phyloP scores from a whole-genome alignment of 73 alveolate genomes.

The Blepharisma japonicum region DNA sequence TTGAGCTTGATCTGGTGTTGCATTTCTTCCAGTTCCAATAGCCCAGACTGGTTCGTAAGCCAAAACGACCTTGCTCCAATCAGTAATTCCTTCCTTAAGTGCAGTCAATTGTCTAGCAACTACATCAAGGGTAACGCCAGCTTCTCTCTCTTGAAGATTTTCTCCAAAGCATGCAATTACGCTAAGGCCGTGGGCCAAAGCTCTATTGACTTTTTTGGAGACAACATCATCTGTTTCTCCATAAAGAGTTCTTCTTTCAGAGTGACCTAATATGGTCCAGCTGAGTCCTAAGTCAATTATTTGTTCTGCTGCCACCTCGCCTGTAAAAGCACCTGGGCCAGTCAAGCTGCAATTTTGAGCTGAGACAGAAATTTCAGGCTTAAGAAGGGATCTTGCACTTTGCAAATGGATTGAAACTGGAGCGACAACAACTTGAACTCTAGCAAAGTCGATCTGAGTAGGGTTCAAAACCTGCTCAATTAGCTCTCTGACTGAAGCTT shows the following conservation, averaged over 20 bases:
- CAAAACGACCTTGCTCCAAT: slow-evolving; percentile 85
- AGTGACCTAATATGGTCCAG: slow-evolving; percentile 95
- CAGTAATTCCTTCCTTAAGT: slow-evolving; percentile 65
- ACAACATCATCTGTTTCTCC: slow-evolving; percentile 93
- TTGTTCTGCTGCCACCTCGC: slow-evolving; percentile 92
- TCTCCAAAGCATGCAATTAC: slow-evolving; percentile 94
- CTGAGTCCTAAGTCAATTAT: slow-evolving; percentile 82
- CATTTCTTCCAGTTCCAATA: slow-evolving; percentile 95
- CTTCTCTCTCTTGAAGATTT: slow-evolving; percentile 85
- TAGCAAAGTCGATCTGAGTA: slow-evolving; percentile 58
- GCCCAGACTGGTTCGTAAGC: slow-evolving; percentile 99
- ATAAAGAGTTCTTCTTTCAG: slow-evolving; percentile 95
- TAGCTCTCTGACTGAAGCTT: slow-evolving; percentile 56
- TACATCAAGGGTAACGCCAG: slow-evolving; percentile 75
- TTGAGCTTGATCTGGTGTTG: slow-evolving; percentile 95
- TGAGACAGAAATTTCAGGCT: slow-evolving; percentile 59
- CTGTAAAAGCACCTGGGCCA: slow-evolving; percentile 94
- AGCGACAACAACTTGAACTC: slow-evolving; percentile 70
- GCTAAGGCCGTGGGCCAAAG: slow-evolving; percentile 72
- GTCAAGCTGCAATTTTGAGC: slow-evolving; percentile 82
- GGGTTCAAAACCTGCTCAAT: slow-evolving; percentile 61
- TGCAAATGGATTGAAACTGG: slow-evolving; percentile 72
- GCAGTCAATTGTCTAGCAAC: slow-evolving; percentile 80
- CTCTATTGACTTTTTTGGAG: slow-evolving; percentile 77
- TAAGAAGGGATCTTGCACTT: slow-evolving; percentile 41